Conservation (phyloP, 2,329 filamentous ascomycete genomes). For the Colletotrichum liaoningense region DNA sequence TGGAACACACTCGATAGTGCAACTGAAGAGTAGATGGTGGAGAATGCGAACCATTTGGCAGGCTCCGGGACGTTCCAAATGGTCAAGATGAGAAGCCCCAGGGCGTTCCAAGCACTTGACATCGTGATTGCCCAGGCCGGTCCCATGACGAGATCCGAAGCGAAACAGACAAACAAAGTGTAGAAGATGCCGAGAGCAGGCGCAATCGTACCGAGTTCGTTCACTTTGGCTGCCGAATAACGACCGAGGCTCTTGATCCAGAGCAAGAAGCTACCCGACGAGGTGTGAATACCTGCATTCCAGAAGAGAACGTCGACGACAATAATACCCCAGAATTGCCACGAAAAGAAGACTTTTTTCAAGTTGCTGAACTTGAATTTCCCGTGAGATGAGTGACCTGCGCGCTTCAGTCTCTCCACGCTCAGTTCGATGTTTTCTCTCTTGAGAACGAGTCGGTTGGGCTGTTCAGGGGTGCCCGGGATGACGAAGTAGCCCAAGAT, state of each 20-base stretch:
- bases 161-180: conserved; percentile 26
- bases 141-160: conserved; percentile 27
- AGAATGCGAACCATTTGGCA: conserved; percentile 65
- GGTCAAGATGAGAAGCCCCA: conserved; percentile 53
- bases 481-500: conserved; percentile 53
- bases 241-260: conserved; percentile 55
- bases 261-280: conserved; percentile 48
- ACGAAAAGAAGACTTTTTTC: conserved; percentile 50
- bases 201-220: conserved; percentile 52
- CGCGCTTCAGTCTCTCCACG: conserved; percentile 46
- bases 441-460: conserved; percentile 43
- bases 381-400: conserved; percentile 54
- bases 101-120: conserved; percentile 17
- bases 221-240: conserved; percentile 61
- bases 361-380: conserved; percentile 47
- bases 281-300: conserved; percentile 55
- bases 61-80: conserved; percentile 67
- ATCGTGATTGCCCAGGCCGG: conserved; percentile 47
- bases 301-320: conserved; percentile 57
- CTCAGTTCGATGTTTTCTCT: conserved; percentile 41
- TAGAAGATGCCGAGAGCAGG: conserved; percentile 25
- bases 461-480: conserved; percentile 45
- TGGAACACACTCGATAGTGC: conserved; percentile 28
- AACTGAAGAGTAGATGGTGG: conserved; percentile 42
- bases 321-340: conserved; percentile 50